These are phyloP conservation scores for Arthrobotrys sinensis DNA, from an alignment of 2,329 filamentous ascomycete genomes.

Conservation along the genomic window DNA sequence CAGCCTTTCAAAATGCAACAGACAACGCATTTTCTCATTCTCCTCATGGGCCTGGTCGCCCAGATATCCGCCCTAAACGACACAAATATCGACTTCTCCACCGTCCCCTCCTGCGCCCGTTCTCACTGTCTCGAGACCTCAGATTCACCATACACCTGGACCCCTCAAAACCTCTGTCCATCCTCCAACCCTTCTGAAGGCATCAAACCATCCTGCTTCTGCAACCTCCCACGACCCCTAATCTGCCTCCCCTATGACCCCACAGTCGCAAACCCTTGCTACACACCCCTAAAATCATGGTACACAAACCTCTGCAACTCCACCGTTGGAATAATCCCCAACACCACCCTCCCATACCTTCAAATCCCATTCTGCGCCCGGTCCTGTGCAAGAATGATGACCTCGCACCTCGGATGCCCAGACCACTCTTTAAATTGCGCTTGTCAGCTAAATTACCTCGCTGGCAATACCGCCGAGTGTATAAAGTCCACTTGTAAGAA, in stretches of 20 bases:
- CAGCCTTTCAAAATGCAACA: conserved; percentile 53
- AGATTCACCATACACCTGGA: conserved; percentile 30
- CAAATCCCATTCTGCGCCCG: conserved; percentile 35
- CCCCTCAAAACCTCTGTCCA: conserved; percentile 27
- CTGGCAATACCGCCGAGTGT: conserved; percentile 28
- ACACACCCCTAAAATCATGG: conserved; percentile 26
- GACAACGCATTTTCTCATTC: conserved; percentile 32
- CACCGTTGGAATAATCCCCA: background rate
- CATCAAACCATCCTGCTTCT: conserved; percentile 37
- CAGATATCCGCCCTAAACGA: conserved; percentile 9
- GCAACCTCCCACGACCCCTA: conserved; percentile 33
- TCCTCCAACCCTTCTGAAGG: background rate
- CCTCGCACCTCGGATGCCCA: conserved; percentile 46
- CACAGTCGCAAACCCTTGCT: conserved; percentile 24
- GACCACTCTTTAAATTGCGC: conserved; percentile 30
- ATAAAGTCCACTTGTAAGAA: conserved; percentile 18
- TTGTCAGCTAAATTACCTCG: conserved; percentile 35
- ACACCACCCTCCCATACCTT: conserved; percentile 20
- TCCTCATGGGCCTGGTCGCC: background rate
- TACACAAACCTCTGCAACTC: conserved; percentile 10
- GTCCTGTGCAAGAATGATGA: conserved; percentile 21
- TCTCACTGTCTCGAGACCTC: conserved; percentile 14
- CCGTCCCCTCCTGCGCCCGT: conserved; percentile 20
- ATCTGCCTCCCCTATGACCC: conserved; percentile 50
- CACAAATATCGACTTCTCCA: conserved; percentile 40